Base-by-base conservation (phyloP, 2,329 filamentous ascomycete species). In the Sphaerulina vaccinii region DNA sequence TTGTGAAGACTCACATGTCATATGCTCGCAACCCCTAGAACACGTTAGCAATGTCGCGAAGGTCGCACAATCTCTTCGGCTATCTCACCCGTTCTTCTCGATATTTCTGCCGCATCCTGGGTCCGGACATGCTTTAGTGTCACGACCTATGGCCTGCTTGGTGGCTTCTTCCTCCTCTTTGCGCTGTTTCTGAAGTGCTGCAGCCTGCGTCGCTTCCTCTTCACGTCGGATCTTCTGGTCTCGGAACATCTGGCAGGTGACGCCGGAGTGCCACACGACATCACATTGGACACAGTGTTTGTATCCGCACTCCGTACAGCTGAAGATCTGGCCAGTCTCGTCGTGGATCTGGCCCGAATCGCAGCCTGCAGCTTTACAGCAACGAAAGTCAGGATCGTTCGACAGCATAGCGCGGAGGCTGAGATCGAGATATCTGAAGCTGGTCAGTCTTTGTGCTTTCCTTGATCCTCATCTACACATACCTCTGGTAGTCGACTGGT, bases 271-370 rank as follows among this genome's bases (percentile, higher is more conserved):
- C n/a, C n/a, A n/a, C n/a, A n/a, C n/a, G n/a, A n/a, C n/a, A n/a
- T n/a, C n/a, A n/a, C n/a, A n/a, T n/a, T n/a, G n/a, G n/a, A 59
- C 36, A 36, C 65, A 68, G 11, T 57, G 51, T 23, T 59, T 52
- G 23, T 50, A 27, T 1, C 36, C 32, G 45, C 65, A 68, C 1
- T 13, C 21, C 1, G n/a, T 24, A 44, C 65, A 68, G 33, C 32
- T 43, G 45, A 66, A 60, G 32, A 64, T 60, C 11, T n/a, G n/a
- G n/a, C n/a, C n/a, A n/a, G 63, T 56, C 11, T 55, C 57, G 2
- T 52, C 49, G 7, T 52, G 62, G 16, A 61, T 42, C 19, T 64
- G 62, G 3, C 62, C 63, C 0, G 58, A 61, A 7, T 52, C 48
- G 51, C 61, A 65, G 4, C 10, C 33, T 0, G 50, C 27, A 9